phyloP scores from a whole-genome alignment of 768 basidiomycete species.

The Lentinula aciculospora region DNA sequence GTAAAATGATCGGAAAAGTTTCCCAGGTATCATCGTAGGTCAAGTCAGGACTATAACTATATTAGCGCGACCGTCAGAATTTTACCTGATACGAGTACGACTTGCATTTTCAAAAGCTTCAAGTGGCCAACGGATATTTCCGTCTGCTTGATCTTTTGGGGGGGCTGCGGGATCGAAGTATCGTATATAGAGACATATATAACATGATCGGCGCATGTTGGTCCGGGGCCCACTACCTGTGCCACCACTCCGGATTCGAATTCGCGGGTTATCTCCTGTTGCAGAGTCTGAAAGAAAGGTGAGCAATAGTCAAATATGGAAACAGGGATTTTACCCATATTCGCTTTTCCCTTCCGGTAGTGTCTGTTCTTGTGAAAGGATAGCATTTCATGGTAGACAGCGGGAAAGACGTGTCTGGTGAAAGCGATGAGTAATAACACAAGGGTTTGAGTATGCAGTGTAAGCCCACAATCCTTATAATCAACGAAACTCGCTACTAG shows the following conservation, averaged over 20 bases:
- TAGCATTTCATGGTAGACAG: constrained; percentile 33
- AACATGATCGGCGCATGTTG: constrained; percentile 5
- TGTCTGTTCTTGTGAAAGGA: constrained; percentile 18
- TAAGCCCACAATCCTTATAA: constrained; percentile 52
- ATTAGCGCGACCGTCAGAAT: background rate
- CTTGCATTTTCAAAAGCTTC: constrained; percentile 50
- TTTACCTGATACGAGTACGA: background rate
- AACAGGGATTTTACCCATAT: constrained; percentile 32
- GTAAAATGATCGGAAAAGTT: constrained; percentile 36
- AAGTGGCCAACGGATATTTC: constrained; percentile 42
- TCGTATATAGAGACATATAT: constrained; percentile 47
- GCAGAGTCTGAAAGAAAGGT: background rate
- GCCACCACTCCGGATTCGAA: background rate
- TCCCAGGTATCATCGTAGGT: constrained; percentile 48
- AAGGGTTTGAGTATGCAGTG: background rate
- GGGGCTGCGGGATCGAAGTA: constrained; percentile 34
- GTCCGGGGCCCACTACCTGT: background rate
- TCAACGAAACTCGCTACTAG: constrained; percentile 52
- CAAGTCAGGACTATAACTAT: constrained; percentile 44
- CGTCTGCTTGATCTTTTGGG: constrained; percentile 18
- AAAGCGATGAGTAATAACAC: background rate
- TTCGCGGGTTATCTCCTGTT: background rate
- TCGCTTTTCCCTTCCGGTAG: constrained; percentile 10
- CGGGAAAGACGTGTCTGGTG: constrained; percentile 29
- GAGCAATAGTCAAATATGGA: background rate